Conservation (phyloP, 108 stramenopile species). For the Chaetoceros tenuissimus region DNA sequence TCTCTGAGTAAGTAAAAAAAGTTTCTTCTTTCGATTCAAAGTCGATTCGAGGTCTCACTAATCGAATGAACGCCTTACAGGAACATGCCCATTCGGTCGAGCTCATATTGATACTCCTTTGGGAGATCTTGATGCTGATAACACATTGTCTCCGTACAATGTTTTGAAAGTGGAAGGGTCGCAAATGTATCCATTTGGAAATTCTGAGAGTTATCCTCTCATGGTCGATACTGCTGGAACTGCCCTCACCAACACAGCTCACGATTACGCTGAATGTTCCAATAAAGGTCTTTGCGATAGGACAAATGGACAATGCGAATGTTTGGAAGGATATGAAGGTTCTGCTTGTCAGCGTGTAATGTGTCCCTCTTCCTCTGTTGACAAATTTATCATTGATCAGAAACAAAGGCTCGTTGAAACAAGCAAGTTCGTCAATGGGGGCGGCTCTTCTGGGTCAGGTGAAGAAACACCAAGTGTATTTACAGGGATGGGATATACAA, state of each 20-base stretch:
- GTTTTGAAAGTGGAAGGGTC: constrained; percentile 31
- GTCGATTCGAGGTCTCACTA: constrained; percentile 1
- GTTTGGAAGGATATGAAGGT: constrained; percentile 79
- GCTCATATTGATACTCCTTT: constrained; percentile 32
- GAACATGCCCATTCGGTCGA: constrained; percentile 38
- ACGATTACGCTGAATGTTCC: constrained; percentile 70
- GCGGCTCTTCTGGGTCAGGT: not conserved
- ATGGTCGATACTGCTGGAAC: constrained; percentile 35
- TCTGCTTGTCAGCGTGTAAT: constrained; percentile 66
- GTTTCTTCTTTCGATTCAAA: constrained; percentile 1
- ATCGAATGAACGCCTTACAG: too few species aligned
- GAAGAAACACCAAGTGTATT: constrained; percentile 13
- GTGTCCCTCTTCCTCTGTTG: constrained; percentile 44
- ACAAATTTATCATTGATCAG: constrained; percentile 10
- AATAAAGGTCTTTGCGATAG: constrained; percentile 80
- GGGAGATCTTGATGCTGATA: constrained; percentile 36
- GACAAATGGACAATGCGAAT: constrained; percentile 55
- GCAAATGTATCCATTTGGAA: constrained; percentile 57
- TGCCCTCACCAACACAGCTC: constrained; percentile 38
- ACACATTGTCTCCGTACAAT: constrained; percentile 12
- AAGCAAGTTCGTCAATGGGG: constrained; percentile 3
- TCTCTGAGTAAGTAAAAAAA: constrained; percentile 37
- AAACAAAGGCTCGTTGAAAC: not conserved
- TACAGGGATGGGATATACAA: constrained; percentile 29
- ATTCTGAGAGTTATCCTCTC: constrained; percentile 57